Evolutionary conservation across 2,329 filamentous ascomycete genomes (phyloP), one percentile per base, ranked within the genome.

Genomic region (Colletotrichum sp.): DNA sequence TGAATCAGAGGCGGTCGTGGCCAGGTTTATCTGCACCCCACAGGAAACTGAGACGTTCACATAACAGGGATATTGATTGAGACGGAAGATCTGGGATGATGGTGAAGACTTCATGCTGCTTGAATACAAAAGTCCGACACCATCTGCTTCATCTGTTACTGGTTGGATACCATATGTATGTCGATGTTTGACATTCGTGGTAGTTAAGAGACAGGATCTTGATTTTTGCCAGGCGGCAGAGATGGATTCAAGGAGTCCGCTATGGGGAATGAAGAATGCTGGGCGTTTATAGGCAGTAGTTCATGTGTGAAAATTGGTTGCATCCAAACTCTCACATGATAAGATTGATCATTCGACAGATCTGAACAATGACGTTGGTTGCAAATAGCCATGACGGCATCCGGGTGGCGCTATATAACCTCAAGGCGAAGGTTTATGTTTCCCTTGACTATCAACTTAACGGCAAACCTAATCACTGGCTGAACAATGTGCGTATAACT

Each of bases 281-380:
- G 16, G 5, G 1, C 3, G 39, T 3, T n/a, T 10, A 44, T 10
- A n/a, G 5, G 8, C 39, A 6, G 18, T 6, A 44, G 1, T n/a
- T 10, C 8, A n/a, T 44, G 18, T 44, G 16, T n/a, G 18, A 18
- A 0, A 44, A n/a, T 10, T 10, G 16, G 18, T 44, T 44, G 9
- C 39, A 0, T 9, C 8, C 8, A 44, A 3, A 44, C 5, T n/a
- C 16, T n/a, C 2, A 44, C 39, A n/a, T 44, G 8, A n/a, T 6
- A n/a, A 18, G 16, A 10, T 18, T 12, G 39, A 44, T 44, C 39
- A 44, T n/a, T n/a, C 39, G 39, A n/a, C 39, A 44, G 5, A n/a
- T 8, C 5, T 44, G 4, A 44, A 6, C 9, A n/a, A n/a, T n/a
- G 18, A n/a, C 2, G 18, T 8, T 44, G 2, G 39, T 44, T 5